A percentile compares a stretch with the other conserved stretches of the same genome.
phyloP scores from a whole-genome alignment of 2,329 filamentous ascomycete species.

The Amphichorda felina region DNA sequence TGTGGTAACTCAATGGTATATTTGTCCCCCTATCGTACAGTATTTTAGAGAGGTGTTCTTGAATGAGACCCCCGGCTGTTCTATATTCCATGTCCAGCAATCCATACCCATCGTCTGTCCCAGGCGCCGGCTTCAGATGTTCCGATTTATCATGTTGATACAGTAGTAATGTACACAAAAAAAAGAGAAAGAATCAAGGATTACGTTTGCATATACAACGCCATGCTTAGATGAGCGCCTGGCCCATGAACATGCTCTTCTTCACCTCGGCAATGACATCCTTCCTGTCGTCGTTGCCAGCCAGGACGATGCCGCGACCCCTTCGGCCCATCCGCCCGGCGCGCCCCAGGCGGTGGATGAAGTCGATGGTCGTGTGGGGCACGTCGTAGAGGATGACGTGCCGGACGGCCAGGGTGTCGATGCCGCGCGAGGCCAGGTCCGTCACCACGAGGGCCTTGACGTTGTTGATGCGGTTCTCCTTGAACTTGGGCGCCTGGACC shows the following conservation, averaged over 20 bases:
- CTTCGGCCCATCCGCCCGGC: constrained; percentile 87
- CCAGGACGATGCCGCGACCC: constrained; percentile 79
- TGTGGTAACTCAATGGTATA: no score
- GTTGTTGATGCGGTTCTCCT: constrained; percentile 49
- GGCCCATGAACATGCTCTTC: constrained; percentile 76
- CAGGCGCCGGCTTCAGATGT: no score
- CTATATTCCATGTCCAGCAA: no score
- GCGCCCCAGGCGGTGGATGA: constrained; percentile 88
- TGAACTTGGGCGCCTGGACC: constrained; percentile 14
- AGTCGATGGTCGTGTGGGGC: constrained; percentile 95
- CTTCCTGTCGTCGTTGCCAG: constrained; percentile 78
- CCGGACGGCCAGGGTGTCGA: constrained; percentile 83
- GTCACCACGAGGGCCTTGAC: constrained; percentile 91
- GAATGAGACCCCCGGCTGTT: no score
- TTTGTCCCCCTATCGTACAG: no score
- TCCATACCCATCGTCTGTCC: no score
- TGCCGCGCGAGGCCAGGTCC: constrained; percentile 82
- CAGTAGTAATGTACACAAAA: not conserved
- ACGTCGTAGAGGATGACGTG: constrained; percentile 94
- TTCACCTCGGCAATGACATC: constrained; percentile 88
- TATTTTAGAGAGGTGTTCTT: no score
- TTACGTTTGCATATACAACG: no score
- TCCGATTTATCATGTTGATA: no score
- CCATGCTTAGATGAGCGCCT: constrained; percentile 53
- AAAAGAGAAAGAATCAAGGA: not conserved